Conservation (phyloP, 306 rosid genomes). For the Erythrophleum fordii region DNA sequence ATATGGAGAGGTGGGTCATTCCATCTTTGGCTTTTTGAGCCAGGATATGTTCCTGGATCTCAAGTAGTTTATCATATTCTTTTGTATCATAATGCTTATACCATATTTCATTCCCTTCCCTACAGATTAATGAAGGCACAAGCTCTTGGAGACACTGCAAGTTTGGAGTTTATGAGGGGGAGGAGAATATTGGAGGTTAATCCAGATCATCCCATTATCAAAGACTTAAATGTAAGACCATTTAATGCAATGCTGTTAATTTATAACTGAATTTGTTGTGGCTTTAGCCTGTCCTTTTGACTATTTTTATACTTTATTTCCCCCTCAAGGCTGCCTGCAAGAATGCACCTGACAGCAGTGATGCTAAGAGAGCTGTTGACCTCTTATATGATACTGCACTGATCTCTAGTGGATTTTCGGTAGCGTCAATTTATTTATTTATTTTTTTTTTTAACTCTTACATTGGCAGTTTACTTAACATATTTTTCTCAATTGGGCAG, state of each 20-base stretch:
- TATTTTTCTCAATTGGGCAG: slow-evolving; percentile 48
- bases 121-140: slow-evolving; percentile 98
- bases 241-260: neutral
- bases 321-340: slow-evolving; percentile 84
- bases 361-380: slow-evolving; percentile 88
- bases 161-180: slow-evolving; percentile 98
- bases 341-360: slow-evolving; percentile 81
- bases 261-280: slow-evolving; percentile 19
- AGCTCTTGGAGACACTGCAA: slow-evolving; percentile 92
- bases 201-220: slow-evolving; percentile 89
- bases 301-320: neutral
- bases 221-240: slow-evolving; percentile 79
- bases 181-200: slow-evolving; percentile 97
- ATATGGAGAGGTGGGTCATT: slow-evolving; percentile 87
- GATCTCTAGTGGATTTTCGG: slow-evolving; percentile 97
- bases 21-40: neutral
- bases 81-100: neutral
- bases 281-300: neutral
- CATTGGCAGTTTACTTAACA: slow-evolving; percentile 10
- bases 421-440: slow-evolving; percentile 34
- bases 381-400: slow-evolving; percentile 89
- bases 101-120: slow-evolving; percentile 5
- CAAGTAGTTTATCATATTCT: neutral
- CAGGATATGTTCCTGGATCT: neutral
- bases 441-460: neutral